Evolutionary conservation across 1,284 basidiomycete species (phyloP).

Genomic region (Ceratobasidium sp.): DNA sequence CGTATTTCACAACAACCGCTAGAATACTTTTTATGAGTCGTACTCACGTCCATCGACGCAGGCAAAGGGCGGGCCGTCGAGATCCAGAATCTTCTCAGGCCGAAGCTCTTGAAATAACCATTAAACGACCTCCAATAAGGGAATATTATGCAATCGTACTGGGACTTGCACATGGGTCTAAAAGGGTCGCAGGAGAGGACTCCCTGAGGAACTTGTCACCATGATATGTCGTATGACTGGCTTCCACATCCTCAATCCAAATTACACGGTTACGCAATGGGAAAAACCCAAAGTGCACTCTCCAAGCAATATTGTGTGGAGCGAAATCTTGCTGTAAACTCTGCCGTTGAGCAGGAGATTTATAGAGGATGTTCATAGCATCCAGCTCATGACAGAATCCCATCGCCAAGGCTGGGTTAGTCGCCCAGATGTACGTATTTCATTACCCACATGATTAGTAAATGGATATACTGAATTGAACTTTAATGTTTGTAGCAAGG

Average conservation of each 20-base stretch:
- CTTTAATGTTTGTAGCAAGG: not conserved
- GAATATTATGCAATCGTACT: not conserved
- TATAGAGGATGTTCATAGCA: not conserved
- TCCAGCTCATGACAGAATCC: slow-evolving; percentile 16
- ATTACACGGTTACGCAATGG: not conserved
- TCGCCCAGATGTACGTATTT: not conserved
- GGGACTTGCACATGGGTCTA: not conserved
- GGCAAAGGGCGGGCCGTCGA: too few species aligned
- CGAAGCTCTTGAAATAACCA: not conserved
- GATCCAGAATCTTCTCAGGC: not conserved
- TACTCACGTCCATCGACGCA: too few species aligned
- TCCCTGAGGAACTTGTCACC: slow-evolving; percentile 15
- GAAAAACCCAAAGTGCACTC: too few species aligned
- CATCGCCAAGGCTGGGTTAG: slow-evolving; percentile 28
- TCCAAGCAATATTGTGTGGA: not conserved
- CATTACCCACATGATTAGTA: too few species aligned
- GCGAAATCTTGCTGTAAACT: not conserved
- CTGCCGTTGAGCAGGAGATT: not conserved
- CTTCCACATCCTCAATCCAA: not conserved
- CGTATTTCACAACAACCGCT: too few species aligned
- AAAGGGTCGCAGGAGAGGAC: not conserved
- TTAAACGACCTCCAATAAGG: not conserved
- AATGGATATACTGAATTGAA: not conserved
- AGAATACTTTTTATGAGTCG: too few species aligned
- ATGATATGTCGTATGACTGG: slow-evolving; percentile 12